Evolutionary conservation across 805 yeast genomes (phyloP).

Genomic region (Suhomyces sp.): DNA sequence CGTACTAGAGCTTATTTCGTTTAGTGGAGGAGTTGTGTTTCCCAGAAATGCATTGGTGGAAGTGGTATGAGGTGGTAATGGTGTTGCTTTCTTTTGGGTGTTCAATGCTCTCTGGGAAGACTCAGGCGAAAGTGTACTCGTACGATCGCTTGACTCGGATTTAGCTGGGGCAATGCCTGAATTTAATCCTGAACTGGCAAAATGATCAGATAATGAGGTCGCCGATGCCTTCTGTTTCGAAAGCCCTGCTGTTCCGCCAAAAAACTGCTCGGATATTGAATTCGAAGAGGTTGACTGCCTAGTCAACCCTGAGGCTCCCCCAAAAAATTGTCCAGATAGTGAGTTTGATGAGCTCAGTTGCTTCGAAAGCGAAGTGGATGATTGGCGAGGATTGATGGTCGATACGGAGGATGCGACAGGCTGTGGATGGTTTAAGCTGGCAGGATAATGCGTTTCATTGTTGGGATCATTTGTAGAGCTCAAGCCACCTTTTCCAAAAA

Average conservation of each 20-base stretch:
- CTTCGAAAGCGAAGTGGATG: slow-evolving; percentile 37
- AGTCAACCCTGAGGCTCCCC: slow-evolving; percentile 16
- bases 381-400: slow-evolving; percentile 33
- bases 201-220: slow-evolving; percentile 19
- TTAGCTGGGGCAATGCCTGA: neutral
- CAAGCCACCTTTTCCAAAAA: slow-evolving; percentile 23
- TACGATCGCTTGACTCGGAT: neutral
- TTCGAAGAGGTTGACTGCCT: slow-evolving; percentile 9
- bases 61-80: slow-evolving; percentile 43
- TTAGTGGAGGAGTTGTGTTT: slow-evolving; percentile 21
- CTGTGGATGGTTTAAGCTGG: slow-evolving; percentile 15
- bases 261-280: slow-evolving; percentile 21
- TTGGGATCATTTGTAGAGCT: slow-evolving; percentile 11
- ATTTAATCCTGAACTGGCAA: slow-evolving; percentile 12
- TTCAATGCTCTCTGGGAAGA: slow-evolving; percentile 6
- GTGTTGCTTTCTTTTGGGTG: slow-evolving; percentile 35
- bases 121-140: slow-evolving; percentile 2
- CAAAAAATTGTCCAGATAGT: slow-evolving; percentile 38
- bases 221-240: slow-evolving; percentile 10
- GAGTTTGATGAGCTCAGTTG: slow-evolving; percentile 42
- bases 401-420: slow-evolving; percentile 27
- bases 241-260: slow-evolving; percentile 9
- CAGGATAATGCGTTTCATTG: slow-evolving; percentile 20
- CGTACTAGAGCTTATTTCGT: neutral
- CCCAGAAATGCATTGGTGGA: slow-evolving; percentile 43